phyloP scores from a whole-genome alignment of 2,329 filamentous ascomycete species.

The Didymella lethalis region DNA sequence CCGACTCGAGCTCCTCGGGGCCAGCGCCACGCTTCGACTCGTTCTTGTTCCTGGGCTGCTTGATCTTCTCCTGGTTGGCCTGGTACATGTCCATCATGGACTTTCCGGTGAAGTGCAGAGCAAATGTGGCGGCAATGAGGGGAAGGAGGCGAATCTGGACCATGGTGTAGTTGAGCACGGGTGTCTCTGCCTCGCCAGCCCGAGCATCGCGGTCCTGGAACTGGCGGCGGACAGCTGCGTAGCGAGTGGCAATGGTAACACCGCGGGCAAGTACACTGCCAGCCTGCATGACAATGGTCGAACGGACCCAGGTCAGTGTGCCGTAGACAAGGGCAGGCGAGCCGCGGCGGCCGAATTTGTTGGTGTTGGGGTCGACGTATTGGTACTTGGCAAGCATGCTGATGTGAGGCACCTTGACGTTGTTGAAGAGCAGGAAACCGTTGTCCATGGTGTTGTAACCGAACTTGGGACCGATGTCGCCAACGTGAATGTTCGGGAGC shows the following conservation, averaged over 20 bases:
- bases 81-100: constrained; percentile 78
- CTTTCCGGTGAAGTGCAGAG: constrained; percentile 80
- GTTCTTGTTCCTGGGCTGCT: constrained; percentile 43
- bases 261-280: constrained; percentile 75
- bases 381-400: constrained; percentile 78
- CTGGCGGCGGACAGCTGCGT: constrained; percentile 76
- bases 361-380: constrained; percentile 70
- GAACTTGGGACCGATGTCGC: constrained; percentile 82
- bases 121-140: constrained; percentile 75
- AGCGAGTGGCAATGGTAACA: constrained; percentile 79
- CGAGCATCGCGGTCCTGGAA: constrained; percentile 77
- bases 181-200: constrained; percentile 69
- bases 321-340: constrained; percentile 75
- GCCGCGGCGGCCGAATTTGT: constrained; percentile 71
- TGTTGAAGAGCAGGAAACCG: constrained; percentile 78
- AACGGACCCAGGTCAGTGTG: constrained; percentile 77
- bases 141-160: constrained; percentile 77
- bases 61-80: constrained; percentile 75
- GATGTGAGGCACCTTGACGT: constrained; percentile 76
- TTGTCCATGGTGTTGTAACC: constrained; percentile 86
- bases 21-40: constrained; percentile 62
- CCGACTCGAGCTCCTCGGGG: constrained; percentile 71
- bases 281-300: constrained; percentile 76
- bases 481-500: constrained; percentile 67
- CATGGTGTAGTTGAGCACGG: constrained; percentile 83